Evolutionary conservation across 352 stramenopile species (phyloP), one percentile per base, ranked within the genome.

Genomic region (Globisporangium yorkense): DNA sequence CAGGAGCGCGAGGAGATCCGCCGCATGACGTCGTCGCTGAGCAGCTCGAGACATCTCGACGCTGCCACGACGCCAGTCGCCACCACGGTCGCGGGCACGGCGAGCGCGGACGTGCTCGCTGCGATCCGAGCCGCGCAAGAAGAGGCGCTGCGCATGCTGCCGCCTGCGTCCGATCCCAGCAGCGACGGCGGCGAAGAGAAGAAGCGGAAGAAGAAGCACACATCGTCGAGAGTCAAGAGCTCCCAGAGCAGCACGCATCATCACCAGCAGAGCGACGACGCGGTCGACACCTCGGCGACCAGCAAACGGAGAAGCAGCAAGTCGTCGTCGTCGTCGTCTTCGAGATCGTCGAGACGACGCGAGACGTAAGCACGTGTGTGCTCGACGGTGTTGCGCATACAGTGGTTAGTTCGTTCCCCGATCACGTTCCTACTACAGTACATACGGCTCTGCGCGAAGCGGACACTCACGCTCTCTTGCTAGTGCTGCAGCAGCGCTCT

Each of bases 121-220:
- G 80, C 83, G 15, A 90, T 93, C 52, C 75, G 72, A 18, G 67
- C 80, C 47, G 83, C 83, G 0, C 68, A 91, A 48, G 69, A 88
- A 57, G 80, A 88, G 13, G 80, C 80, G 0, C 47, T 86, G 60
- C 72, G 67, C 9, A 89, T 92, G 82, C 62, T 92, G 3, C 59
- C 66, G 9, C 44, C 44, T 49, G 31, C 44, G n/a, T 49, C 44
- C 9, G 44, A n/a, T 21, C 16, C 15, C 16, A 16, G 16, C 40
- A 46, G 16, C 8, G 40, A 46, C 20, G 44, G 9, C 8, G 44
- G 24, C 1, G 44, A 3, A 4, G 44, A 18, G 4, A 49, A 29
- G 44, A 31, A 49, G n/a, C 31, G 5, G 44, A 31, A 31, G 44
- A 21, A 29, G 7, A 21, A 24, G 6, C 44, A 49, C 44, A 49